Evolutionary conservation across 2,329 filamentous ascomycete species (phyloP), one percentile per base, ranked within the genome.

Genomic region (Penicillium sp.): DNA sequence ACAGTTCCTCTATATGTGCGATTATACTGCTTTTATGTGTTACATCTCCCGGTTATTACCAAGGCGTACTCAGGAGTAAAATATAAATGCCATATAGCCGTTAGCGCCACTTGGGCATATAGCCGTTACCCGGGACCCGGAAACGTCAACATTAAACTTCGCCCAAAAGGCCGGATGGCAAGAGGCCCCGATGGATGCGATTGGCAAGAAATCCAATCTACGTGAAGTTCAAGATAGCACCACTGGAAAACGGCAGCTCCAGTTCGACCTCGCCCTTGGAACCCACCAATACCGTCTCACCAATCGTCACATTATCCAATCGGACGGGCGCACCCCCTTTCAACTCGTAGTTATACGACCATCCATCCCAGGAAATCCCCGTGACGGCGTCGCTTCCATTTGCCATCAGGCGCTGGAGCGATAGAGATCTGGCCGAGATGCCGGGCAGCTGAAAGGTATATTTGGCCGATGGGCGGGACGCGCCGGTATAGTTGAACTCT

Each of bases 351-450:
- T 84, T 79, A 53, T 81, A 85, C 51, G 77, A 84, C 59, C 69
- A 74, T 1, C 80, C 81, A 61, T 84, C 78, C 68, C 76, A 84
- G 0, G 78, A 77, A 35, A 84, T 76, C 0, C 80, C 81, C 0
- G 76, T 77, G 18, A 82, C 75, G 7, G 81, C 80, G 65, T 85
- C 79, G 51, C 78, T 83, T 0, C 82, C 81, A 61, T 82, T 83
- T 1, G 82, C 81, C 40, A 70, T 60, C 26, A 85, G 62, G 22
- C 80, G 66, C 57, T 78, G 70, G 41, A 81, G 68, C 0, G 47
- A 52, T 2, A 69, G 59, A 1, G 54, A 58, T 16, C 54, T 54
- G 52, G 54, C 36, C 57, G 45, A 37, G 23, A 18, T 31, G 6
- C 31, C 39, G 31, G 62, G 58, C 38, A 65, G 35, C 38, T 49